Evolutionary conservation across 2,329 filamentous ascomycete genomes (phyloP).

Genomic region (Cordyceps cicadae): DNA sequence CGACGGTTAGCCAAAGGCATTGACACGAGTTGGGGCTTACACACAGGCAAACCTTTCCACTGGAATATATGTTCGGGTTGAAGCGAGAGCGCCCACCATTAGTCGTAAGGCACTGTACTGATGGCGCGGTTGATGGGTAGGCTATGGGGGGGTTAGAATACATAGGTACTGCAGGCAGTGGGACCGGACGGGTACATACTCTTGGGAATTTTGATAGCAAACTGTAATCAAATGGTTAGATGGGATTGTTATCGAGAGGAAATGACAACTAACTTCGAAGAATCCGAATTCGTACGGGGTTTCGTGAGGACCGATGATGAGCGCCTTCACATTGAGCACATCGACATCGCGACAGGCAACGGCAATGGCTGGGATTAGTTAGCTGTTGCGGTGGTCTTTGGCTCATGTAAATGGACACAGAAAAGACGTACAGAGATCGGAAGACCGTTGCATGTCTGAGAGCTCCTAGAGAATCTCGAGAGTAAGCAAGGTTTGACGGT

Average conservation of each 20-base stretch:
- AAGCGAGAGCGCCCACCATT: slow-evolving; percentile 84
- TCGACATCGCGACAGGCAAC: slow-evolving; percentile 83
- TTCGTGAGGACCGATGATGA: slow-evolving; percentile 88
- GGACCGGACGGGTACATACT: slow-evolving; percentile 37
- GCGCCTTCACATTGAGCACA: slow-evolving; percentile 75
- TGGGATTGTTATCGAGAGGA: not conserved
- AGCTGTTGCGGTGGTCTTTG: not conserved
- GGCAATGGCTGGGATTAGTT: slow-evolving; percentile 55
- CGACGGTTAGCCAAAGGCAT: slow-evolving; percentile 14
- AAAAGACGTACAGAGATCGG: slow-evolving; percentile 64
- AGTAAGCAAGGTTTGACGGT: not conserved
- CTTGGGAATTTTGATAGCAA: slow-evolving; percentile 66
- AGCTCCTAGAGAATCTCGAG: slow-evolving; percentile 56
- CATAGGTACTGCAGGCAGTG: not conserved
- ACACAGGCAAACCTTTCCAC: slow-evolving; percentile 85
- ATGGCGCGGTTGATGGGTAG: slow-evolving; percentile 64
- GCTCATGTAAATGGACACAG: not conserved
- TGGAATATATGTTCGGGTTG: slow-evolving; percentile 93
- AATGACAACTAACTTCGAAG: slow-evolving; percentile 64
- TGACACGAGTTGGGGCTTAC: slow-evolving; percentile 26
- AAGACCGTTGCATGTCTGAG: slow-evolving; percentile 71
- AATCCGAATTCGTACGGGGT: slow-evolving; percentile 97
- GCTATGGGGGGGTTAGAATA: slow-evolving; percentile 41
- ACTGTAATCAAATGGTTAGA: slow-evolving; percentile 38
- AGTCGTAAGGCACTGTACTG: slow-evolving; percentile 66